phyloP scores from a whole-genome alignment of 768 basidiomycete genomes.

The Tephrocybe sp. region DNA sequence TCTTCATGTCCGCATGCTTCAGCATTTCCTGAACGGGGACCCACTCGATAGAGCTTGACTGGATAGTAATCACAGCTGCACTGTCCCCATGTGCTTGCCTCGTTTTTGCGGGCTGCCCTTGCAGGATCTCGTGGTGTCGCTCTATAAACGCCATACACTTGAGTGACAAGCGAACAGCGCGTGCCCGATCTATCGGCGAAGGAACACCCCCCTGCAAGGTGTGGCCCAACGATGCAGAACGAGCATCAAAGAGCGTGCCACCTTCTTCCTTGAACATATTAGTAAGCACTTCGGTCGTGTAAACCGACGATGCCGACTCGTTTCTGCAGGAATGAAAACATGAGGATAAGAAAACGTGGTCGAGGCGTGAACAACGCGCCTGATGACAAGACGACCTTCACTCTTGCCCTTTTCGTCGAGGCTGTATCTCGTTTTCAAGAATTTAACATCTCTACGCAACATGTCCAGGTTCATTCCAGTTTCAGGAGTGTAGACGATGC shows the following conservation, averaged over 20 bases:
- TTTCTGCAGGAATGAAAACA: constrained; percentile 46
- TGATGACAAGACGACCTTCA: constrained; percentile 91
- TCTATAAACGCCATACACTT: constrained; percentile 96
- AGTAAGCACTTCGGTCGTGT: constrained; percentile 88
- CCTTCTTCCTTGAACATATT: constrained; percentile 97
- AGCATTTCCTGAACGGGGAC: constrained; percentile 84
- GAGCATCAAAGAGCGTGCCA: constrained; percentile 86
- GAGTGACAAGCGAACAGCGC: constrained; percentile 84
- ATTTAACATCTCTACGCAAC: constrained; percentile 81
- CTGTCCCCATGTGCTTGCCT: constrained; percentile 59
- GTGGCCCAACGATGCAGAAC: constrained; percentile 94
- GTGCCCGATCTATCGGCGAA: constrained; percentile 90
- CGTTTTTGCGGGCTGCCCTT: constrained; percentile 46
- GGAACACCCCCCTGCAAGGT: constrained; percentile 96
- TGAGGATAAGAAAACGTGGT: neutral
- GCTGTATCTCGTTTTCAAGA: constrained; percentile 80
- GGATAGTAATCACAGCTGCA: constrained; percentile 90
- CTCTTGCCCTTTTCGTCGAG: constrained; percentile 86
- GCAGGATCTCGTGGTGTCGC: constrained; percentile 61
- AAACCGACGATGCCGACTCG: constrained; percentile 83
- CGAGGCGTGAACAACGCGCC: constrained; percentile 44
- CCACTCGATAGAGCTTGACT: constrained; percentile 77
- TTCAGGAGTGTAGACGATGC: constrained; percentile 93
- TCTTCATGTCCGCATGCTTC: constrained; percentile 85
- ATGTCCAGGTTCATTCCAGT: constrained; percentile 80